Evolutionary conservation across 805 yeast genomes (phyloP).

Genomic region (Ogataea glucozyma): DNA sequence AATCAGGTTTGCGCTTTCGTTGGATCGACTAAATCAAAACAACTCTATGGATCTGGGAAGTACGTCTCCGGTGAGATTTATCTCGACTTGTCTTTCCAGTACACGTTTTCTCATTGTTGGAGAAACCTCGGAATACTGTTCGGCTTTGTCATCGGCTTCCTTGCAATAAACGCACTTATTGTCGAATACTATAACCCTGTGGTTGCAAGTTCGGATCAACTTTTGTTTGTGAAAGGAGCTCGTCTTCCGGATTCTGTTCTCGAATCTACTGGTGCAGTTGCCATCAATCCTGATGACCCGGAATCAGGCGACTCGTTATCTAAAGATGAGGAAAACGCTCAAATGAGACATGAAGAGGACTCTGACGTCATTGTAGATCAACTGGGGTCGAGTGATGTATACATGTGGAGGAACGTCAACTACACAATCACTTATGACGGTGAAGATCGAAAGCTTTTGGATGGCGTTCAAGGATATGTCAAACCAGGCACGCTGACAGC

Average conservation of each 20-base stretch:
- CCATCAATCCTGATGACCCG: conserved; percentile 33
- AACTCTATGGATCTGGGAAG: conserved; percentile 4
- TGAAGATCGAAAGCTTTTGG: conserved; percentile 40
- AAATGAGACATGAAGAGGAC: conserved; percentile 14
- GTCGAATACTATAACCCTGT: conserved; percentile 1
- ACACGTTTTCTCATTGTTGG: conserved; percentile 64
- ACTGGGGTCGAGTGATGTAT: conserved; percentile 22
- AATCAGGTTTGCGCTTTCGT: conserved; percentile 51
- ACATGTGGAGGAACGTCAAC: conserved; percentile 56
- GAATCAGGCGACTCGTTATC: conserved; percentile 19
- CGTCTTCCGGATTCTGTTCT: background rate
- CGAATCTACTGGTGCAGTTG: conserved; percentile 8
- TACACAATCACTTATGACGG: conserved; percentile 53
- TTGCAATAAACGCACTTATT: background rate
- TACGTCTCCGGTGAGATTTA: conserved; percentile 54
- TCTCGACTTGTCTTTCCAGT: conserved; percentile 45
- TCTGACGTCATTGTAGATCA: background rate
- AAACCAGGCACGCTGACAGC: conserved; percentile 59
- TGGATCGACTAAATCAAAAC: conserved; percentile 43
- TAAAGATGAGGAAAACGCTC: conserved; percentile 16
- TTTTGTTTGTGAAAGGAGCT: background rate
- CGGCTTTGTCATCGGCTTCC: conserved; percentile 38
- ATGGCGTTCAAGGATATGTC: conserved; percentile 44
- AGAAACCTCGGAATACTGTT: conserved; percentile 63
- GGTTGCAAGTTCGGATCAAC: background rate